Evolutionary conservation across 352 stramenopile genomes (phyloP).

Genomic region (Phytopythium cucurbitacearum): DNA sequence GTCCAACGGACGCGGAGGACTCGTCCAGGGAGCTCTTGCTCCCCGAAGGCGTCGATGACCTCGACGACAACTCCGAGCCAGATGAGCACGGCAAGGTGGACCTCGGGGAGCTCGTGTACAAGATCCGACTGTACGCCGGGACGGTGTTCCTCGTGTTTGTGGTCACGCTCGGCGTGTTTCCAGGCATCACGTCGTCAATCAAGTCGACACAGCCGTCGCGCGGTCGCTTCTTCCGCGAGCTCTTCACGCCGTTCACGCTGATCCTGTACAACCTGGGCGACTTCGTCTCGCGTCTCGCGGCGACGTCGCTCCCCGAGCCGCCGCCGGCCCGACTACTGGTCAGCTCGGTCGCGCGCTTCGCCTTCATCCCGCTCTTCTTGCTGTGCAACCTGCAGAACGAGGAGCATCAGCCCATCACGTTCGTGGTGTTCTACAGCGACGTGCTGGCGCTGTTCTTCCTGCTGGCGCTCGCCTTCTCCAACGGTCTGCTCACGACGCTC

Average conservation of each 20-base stretch:
- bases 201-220: conserved; percentile 40
- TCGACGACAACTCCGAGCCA: conserved; percentile 5
- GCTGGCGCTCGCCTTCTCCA: conserved; percentile 54
- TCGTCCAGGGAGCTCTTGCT: conserved; percentile 22
- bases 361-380: conserved; percentile 69
- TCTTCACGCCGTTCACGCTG: conserved; percentile 76
- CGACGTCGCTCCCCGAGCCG: conserved; percentile 26
- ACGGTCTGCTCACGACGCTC: conserved; percentile 66
- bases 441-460: conserved; percentile 55
- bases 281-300: conserved; percentile 56
- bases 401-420: conserved; percentile 51
- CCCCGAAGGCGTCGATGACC: conserved; percentile 10
- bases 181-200: conserved; percentile 69
- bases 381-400: conserved; percentile 79
- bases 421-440: conserved; percentile 74
- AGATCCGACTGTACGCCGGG: conserved; percentile 53
- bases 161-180: conserved; percentile 73
- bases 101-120: conserved; percentile 46
- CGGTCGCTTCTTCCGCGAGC: conserved; percentile 45
- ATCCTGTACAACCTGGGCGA: conserved; percentile 79
- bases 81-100: conserved; percentile 24
- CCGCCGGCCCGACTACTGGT: conserved; percentile 34
- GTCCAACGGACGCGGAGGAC: conserved; percentile 35
- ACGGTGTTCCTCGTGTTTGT: conserved; percentile 76
- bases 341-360: conserved; percentile 31